These are phyloP conservation scores for Cladophialophora yegresii DNA, from an alignment of 2,329 filamentous ascomycete species.

Conservation along the genomic window DNA sequence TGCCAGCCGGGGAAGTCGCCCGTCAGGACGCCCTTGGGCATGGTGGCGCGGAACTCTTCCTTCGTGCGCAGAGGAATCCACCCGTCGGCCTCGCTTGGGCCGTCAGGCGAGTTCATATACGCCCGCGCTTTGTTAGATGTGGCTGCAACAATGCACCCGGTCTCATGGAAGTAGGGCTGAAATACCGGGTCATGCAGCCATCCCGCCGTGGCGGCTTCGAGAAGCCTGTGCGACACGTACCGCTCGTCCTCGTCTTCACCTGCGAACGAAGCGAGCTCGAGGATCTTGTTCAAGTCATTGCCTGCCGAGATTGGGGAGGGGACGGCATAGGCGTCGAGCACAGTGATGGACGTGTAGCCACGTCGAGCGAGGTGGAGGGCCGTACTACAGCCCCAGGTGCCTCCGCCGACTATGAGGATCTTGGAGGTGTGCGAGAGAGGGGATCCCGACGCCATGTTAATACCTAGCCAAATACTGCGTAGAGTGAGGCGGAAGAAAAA, in stretches of 20 bases:
- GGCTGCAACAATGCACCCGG: constrained; percentile 49
- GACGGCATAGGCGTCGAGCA: constrained; percentile 54
- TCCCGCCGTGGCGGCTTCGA: constrained; percentile 11
- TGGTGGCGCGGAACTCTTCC: constrained; percentile 53
- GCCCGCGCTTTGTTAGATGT: constrained; percentile 45
- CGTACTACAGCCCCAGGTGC: constrained; percentile 56
- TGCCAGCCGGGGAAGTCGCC: constrained; percentile 50
- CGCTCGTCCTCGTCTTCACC: constrained; percentile 14
- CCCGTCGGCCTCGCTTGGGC: constrained; percentile 39
- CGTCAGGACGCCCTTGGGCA: constrained; percentile 54
- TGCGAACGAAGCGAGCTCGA: constrained; percentile 29
- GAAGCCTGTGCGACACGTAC: constrained; percentile 11
- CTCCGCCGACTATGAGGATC: constrained; percentile 54
- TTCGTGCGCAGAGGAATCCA: constrained; percentile 45
- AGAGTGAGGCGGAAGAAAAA: not conserved
- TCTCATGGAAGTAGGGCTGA: constrained; percentile 50
- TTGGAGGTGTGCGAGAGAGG: constrained; percentile 2
- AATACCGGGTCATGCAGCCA: constrained; percentile 51
- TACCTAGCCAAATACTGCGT: not conserved
- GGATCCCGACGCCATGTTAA: constrained; percentile 5
- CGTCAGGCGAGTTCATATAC: constrained; percentile 44
- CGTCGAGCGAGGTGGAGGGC: constrained; percentile 40
- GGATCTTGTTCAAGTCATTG: constrained; percentile 54
- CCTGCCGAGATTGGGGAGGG: constrained; percentile 53
- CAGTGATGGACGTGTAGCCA: constrained; percentile 52